Evolutionary conservation across 2,329 filamentous ascomycete species (phyloP), one percentile per base, ranked within the genome.

Genomic region (Fusarium tupiense): DNA sequence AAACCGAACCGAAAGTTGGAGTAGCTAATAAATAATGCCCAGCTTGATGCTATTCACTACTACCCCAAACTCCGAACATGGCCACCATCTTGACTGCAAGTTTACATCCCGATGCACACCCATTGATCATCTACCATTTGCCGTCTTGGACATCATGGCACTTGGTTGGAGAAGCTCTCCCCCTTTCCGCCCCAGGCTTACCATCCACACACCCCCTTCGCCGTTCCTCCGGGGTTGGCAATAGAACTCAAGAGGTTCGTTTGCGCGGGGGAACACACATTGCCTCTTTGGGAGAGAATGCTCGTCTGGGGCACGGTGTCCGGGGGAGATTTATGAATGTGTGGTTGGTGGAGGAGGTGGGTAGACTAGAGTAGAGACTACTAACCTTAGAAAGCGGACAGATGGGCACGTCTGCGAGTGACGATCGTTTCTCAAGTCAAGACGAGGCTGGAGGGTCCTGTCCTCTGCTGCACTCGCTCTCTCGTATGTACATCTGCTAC

Each of bases 191-290:
- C 41, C 41, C 35, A 35, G 59, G 38, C 52, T 52, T 19, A 67
- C 46, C 66, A 61, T 46, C 47, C 47, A 50, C 33, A 49, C 59
- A 46, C 50, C 64, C 52, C 58, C 66, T 47, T 67, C 64, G 65
- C 75, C 71, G 64, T 76, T 77, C 60, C 71, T 76, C 71, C 75
- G 66, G 69, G 71, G 73, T 69, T 71, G 46, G 50, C 62, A 71
- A 43, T 57, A 64, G 22, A 69, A 47, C 65, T 53, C 57, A 29
- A 47, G 49, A 67, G 46, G 49, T 58, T 67, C 54, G 54, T 59
- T 58, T 38, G 68, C 67, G 75, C 62, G 67, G 74, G 67, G 74
- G 62, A 62, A 52, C 33, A 64, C 29, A 44, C 38, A 53, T 71
- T 77, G 26, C 75, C 71, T 49, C 26, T 74, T 77, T 72, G 47